A percentile compares a stretch with the other conserved stretches of the same genome.
phyloP scores from a whole-genome alignment of 345 rosid genomes.

The Barbarea vulgaris region DNA sequence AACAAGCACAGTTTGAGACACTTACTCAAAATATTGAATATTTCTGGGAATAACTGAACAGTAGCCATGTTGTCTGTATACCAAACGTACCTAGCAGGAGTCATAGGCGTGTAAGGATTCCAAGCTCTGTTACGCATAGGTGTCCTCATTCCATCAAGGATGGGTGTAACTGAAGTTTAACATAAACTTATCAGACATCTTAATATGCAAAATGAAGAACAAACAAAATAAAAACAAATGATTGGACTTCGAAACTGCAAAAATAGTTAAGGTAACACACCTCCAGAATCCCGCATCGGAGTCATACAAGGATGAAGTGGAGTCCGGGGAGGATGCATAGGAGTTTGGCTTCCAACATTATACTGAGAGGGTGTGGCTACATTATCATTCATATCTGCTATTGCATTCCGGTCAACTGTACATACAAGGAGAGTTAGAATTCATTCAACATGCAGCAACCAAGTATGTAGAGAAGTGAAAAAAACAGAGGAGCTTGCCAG shows the following conservation, averaged over 20 bases:
- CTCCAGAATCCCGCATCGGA: slow-evolving; percentile 82
- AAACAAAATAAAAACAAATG: neutral
- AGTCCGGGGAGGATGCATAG: slow-evolving; percentile 87
- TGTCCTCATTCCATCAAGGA: slow-evolving; percentile 94
- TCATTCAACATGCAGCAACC: slow-evolving; percentile 27
- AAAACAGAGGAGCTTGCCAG: slow-evolving; percentile 57
- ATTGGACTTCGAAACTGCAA: neutral
- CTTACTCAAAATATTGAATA: neutral
- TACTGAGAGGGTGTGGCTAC: slow-evolving; percentile 57
- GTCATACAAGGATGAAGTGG: slow-evolving; percentile 87
- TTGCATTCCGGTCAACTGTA: slow-evolving; percentile 70
- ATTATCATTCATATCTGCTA: slow-evolving; percentile 56
- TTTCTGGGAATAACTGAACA: neutral
- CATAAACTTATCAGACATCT: slow-evolving; percentile 15
- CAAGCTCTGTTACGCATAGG: slow-evolving; percentile 91
- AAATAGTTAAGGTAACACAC: slow-evolving; percentile 38
- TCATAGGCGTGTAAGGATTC: slow-evolving; percentile 86
- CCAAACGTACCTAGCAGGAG: slow-evolving; percentile 70
- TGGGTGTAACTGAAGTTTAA: slow-evolving; percentile 68
- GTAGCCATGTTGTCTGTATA: neutral
- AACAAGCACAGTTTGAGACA: neutral
- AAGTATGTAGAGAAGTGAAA: slow-evolving; percentile 12
- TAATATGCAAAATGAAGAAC: neutral
- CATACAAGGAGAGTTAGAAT: slow-evolving; percentile 26
- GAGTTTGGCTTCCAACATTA: slow-evolving; percentile 89